These are phyloP conservation scores for Boletus huronensis DNA, from an alignment of 768 basidiomycete species.

Conservation along the genomic window DNA sequence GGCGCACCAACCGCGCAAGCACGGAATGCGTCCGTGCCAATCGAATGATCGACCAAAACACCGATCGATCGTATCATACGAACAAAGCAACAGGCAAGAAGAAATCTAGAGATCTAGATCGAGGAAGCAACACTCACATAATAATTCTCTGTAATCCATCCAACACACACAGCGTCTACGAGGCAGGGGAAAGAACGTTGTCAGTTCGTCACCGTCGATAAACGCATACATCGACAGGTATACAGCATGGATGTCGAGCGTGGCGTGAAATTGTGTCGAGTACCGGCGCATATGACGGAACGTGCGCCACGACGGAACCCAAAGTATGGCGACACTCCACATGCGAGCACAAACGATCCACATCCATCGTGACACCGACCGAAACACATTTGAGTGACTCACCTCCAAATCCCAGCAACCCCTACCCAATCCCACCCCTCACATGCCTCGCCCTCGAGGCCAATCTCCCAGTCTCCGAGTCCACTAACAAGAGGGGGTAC, in stretches of 20 bases:
- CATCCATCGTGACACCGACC: neutral
- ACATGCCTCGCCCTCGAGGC: conserved; percentile 21
- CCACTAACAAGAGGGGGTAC: neutral
- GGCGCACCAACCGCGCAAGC: neutral
- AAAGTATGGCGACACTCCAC: neutral
- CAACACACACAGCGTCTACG: conserved; percentile 53
- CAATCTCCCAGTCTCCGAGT: conserved; percentile 23
- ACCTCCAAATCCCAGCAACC: conserved; percentile 52
- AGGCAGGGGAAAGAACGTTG: neutral
- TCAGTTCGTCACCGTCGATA: conserved; percentile 1
- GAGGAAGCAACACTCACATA: conserved; percentile 37
- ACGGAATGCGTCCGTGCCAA: neutral
- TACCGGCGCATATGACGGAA: neutral
- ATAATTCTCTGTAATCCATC: conserved; percentile 54
- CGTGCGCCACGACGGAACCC: neutral
- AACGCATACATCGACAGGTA: neutral
- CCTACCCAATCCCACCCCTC: conserved; percentile 62
- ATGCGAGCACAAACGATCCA: neutral
- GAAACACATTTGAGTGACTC: conserved; percentile 15
- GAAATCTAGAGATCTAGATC: neutral
- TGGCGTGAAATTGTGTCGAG: neutral
- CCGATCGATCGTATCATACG: neutral
- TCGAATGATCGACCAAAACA: neutral
- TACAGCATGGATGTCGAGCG: neutral
- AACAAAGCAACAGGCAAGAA: neutral